Evolutionary conservation across 768 basidiomycete species (phyloP), one percentile per base, ranked within the genome.

Genomic region (Naganishia kalamii): DNA sequence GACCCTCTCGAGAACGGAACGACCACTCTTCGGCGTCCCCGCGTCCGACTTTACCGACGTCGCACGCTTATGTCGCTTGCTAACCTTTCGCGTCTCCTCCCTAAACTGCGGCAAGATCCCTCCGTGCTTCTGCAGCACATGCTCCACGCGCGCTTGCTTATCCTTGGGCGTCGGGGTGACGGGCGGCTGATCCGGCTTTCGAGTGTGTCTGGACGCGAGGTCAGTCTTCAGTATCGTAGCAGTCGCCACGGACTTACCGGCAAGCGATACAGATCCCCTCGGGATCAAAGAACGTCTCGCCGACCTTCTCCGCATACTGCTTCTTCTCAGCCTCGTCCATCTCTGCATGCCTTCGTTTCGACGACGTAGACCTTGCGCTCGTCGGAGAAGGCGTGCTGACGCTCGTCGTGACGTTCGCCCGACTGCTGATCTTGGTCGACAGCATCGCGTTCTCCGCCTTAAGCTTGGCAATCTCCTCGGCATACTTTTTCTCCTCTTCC

Each of bases 231-330:
- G 54, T 33, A 25, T 27, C 23, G 13, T 21, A 3, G 4, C 21
- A 4, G 10, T 37, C 3, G 1, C 37, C 17, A 15, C 35, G 27
- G 23, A 40, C 54, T 57, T 23, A 57, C 54, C 54, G 54, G 27
- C 54, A 57, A 25, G 35, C 54, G 21, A 57, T 37, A 21, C 54
- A 57, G 12, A 57, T 25, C 11, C 54, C 54, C 54, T 57, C 54
- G 13, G 21, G 3, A 40, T 57, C 54, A 27, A 57, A 57, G 35
- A 57, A 57, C 54, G 37, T 57, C 17, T 11, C 17, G 3, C 54
- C 37, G 33, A 57, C 35, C 27, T 57, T 21, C 35, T 57, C 35
- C 3, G 54, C 54, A 15, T 57, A 57, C 54, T 57, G 33, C 25
- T 37, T 37, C 54, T 21, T 37, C 25, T 57, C 54, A 19, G 1